Base-by-base conservation (phyloP, 2,329 filamentous ascomycete species). In the Blastomyces parvus region DNA sequence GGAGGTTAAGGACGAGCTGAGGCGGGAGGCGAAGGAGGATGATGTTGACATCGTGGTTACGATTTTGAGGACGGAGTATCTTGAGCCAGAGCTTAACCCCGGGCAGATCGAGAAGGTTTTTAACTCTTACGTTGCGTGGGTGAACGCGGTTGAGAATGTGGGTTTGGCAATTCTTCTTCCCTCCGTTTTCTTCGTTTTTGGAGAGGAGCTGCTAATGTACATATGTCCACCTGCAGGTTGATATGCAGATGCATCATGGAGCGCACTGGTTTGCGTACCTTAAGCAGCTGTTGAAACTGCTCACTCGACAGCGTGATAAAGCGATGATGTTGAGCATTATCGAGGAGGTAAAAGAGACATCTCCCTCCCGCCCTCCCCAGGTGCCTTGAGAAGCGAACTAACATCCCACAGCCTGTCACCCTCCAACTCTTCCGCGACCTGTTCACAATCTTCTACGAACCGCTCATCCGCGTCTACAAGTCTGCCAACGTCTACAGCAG, bases 361-460 rank as follows among this genome's bases (percentile, higher is more conserved):
- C 4, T 33, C 4, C 30, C 30, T 6, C 4, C 30, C 8, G 30
- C 30, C 30, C 3, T 33, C n/a, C 30, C 30, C 5, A 6, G 30
- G 30, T 6, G 30, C 30, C 30, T 33, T 33, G 30, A 33, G 30
- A 53, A 53, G 25, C 3, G 3, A 11, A 53, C 50, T 53, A 33
- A 53, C 50, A 2, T 1, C 30, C 7, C 33, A 25, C 60, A 80
- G 78, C 91, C 94, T 0, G 92, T 93, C n/a, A 97, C 94, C 0
- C 82, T 99, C n/a, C 89, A 95, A 73, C 83, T 99, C 36, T 94
- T 99, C 83, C 86, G 91, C 58, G 94, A 99, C 71, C 83, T 99
- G 30, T 97, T 99, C 75, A 96, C 91, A 42, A 97, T 99, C 73
- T 99, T 99, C 79, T 99, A 99, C 77, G 94, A 99, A 74, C 94